Evolutionary conservation across 768 basidiomycete species (phyloP).

Genomic region (Pulveroboletus sp.): DNA sequence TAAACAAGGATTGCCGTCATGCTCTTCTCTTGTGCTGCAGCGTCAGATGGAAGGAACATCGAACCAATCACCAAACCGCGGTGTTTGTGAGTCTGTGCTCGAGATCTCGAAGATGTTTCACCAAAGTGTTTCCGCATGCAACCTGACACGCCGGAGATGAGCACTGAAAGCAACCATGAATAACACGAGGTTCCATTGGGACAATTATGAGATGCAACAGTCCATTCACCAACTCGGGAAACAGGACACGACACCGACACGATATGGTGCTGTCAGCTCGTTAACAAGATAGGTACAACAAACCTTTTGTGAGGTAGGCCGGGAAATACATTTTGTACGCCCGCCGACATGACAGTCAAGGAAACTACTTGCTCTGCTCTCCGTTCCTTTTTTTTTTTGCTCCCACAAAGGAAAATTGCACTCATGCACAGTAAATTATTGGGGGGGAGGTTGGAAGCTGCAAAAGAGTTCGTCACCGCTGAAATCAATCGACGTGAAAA

Average conservation of each 20-base stretch:
- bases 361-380: slow-evolving; percentile 26
- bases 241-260: slow-evolving; percentile 18
- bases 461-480: slow-evolving; percentile 4
- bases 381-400: slow-evolving; percentile 13
- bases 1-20: slow-evolving; percentile 24
- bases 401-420: slow-evolving; percentile 10
- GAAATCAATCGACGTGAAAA: not conserved
- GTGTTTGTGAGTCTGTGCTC: slow-evolving; percentile 23
- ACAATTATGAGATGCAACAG: slow-evolving; percentile 13
- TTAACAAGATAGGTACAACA: slow-evolving; percentile 28
- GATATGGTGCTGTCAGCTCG: slow-evolving; percentile 19
- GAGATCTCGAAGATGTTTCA: slow-evolving; percentile 31
- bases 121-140: slow-evolving; percentile 17
- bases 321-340: slow-evolving; percentile 25
- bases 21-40: slow-evolving; percentile 24
- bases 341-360: slow-evolving; percentile 17
- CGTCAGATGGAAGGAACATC: slow-evolving; percentile 24
- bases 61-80: slow-evolving; percentile 25
- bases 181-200: slow-evolving; percentile 15
- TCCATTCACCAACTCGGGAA: slow-evolving; percentile 19
- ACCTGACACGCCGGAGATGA: slow-evolving; percentile 25
- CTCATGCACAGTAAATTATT: slow-evolving; percentile 23
- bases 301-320: slow-evolving; percentile 19
- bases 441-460: slow-evolving; percentile 48
- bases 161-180: slow-evolving; percentile 12